Base-by-base conservation (phyloP, 768 basidiomycete species). In the Kwoniella pini region DNA sequence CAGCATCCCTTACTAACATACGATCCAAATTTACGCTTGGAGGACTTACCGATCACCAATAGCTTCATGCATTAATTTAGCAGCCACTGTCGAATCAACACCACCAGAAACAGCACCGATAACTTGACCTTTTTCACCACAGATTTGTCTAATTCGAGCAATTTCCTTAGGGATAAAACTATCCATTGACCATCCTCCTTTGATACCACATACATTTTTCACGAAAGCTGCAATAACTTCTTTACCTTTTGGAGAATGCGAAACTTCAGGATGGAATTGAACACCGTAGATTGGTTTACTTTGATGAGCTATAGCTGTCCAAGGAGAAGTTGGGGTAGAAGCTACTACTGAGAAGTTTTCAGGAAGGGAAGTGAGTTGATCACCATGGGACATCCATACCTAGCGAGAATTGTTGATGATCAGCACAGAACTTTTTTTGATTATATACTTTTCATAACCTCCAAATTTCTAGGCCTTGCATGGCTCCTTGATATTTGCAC, bases 311-410 rank as follows among this genome's bases (percentile, higher is more conserved):
- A 98, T 85, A 1, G 94, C 94, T 11, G 94, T 94, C 75, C 83
- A 98, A 0, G 95, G 95, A 0, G 95, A 93, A 0, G 87, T 88
- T 17, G 83, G 79, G 0, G 96, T 99, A 46, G 84, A 83, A 6
- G 92, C 95, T 67, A 98, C 90, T 67, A 88, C 84, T 72, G 90
- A 87, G 80, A 96, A 99, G 69, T 88, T 82, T 0, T 86, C 80
- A 15, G 95, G 96, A 1, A 88, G 84, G 49, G 83, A 84, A 26
- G 86, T 88, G 31, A 98, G 84, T 66, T 95, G 91, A 79, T 98
- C 96, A 11, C 94, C 93, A 76, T 99, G 96, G 17, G 95, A 97
- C 96, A 98, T 98, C 96, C 96, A 98, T 50, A 98, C 95, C 95
- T 98, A 57, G 9, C 6, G 24, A 38, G 22, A 21, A 40, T 19